Percentiles rank a stretch among this genome's conserved stretches.
Evolutionary conservation across 2,329 filamentous ascomycete genomes (phyloP).

Genomic region (Claviceps arundinis): DNA sequence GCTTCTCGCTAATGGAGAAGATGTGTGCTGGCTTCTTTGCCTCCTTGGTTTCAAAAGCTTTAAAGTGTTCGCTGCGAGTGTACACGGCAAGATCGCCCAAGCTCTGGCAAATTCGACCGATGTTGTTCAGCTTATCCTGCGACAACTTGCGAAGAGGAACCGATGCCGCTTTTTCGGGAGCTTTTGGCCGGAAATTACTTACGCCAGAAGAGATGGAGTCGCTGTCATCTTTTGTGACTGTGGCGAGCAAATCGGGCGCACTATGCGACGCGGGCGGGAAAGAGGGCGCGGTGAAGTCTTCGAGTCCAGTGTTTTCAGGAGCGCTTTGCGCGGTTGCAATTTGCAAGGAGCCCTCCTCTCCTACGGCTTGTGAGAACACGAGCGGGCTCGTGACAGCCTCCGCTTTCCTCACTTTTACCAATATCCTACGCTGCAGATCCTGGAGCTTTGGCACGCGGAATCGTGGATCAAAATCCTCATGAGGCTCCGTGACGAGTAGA

Average conservation of each 20-base stretch:
- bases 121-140: constrained; percentile 25
- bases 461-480: constrained; percentile 35
- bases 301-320: constrained; percentile 1
- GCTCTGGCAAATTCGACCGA: constrained; percentile 51
- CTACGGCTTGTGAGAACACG: not conserved
- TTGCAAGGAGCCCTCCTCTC: not conserved
- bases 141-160: not conserved
- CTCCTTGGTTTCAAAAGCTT: constrained; percentile 51
- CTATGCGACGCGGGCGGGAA: not conserved
- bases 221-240: constrained; percentile 22
- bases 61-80: constrained; percentile 74
- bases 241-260: constrained; percentile 16
- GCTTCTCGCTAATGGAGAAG: constrained; percentile 79
- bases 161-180: constrained; percentile 2
- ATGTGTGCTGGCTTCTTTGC: constrained; percentile 52
- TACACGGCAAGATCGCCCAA: constrained; percentile 71
- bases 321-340: constrained; percentile 16
- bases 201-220: constrained; percentile 25
- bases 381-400: constrained; percentile 19
- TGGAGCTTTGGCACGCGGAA: constrained; percentile 54
- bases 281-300: not conserved
- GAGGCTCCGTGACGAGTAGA: constrained; percentile 50
- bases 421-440: constrained; percentile 64
- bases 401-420: constrained; percentile 65
- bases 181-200: constrained; percentile 21